Base-by-base conservation (phyloP, 1,284 basidiomycete species). In the Ceratobasidium papillatum region DNA sequence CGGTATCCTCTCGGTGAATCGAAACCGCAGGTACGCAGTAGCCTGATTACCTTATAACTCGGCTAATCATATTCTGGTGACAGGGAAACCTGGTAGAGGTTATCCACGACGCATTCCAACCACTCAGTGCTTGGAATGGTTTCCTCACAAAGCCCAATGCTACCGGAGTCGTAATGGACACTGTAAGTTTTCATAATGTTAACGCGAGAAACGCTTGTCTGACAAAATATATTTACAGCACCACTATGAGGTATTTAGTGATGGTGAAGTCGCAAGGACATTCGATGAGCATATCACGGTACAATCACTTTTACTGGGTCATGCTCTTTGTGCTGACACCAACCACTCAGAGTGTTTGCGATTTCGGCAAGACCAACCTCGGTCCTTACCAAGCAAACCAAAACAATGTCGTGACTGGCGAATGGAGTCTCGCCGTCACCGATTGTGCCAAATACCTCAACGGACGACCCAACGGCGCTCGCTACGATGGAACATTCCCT, bases 71-170 rank as follows among this genome's bases (percentile, higher is more conserved):
- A n/a, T n/a, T n/a, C n/a, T n/a, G n/a, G n/a, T n/a, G 3, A 19
- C 54, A 88, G 79, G 89, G 90, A 78, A 87, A 90, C 78, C 87
- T 86, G 0, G 80, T 94, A 27, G 87, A 91, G n/a, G 84, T 95
- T 74, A 87, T 97, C 68, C 90, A 94, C 79, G 96, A 98, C 80
- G 94, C 92, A 1, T 94, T 98, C 87, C 90, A 95, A 81, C 84
- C 88, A 38, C 83, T 94, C 43, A 87, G 85, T 75, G 91, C 87
- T 79, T 97, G 93, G 92, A 82, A 85, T 65, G 88, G 89, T 54
- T 93, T 91, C 80, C 86, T 92, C 85, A 85, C 86, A 0, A 78
- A 79, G 38, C 83, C 85, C 7, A 76, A 79, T 17, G 86, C 81
- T 79, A 78, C 84, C 64, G 78, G 78, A 27, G 85, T 86, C 34